A percentile compares a stretch with the other conserved stretches of the same genome.
Evolutionary conservation across 331 rosid genomes (phyloP).

Genomic region (Malus hybrid): DNA sequence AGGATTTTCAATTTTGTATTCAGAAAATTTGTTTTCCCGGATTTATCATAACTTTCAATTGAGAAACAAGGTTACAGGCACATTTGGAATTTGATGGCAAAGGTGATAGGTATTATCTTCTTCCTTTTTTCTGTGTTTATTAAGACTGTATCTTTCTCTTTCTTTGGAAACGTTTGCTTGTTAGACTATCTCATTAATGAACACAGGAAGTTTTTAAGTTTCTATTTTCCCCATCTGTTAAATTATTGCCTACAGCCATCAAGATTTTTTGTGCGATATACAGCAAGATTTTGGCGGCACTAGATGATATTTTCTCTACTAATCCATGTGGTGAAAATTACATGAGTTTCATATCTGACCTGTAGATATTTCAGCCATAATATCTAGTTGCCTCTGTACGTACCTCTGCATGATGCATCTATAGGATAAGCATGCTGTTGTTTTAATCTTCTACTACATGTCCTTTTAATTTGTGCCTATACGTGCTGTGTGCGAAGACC

Average conservation of each 20-base stretch:
- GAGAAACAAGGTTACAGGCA: slow-evolving; percentile 32
- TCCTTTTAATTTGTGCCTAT: neutral
- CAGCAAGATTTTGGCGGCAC: neutral
- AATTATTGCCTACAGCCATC: neutral
- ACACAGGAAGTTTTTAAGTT: neutral
- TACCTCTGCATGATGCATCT: neutral
- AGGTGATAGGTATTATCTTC: slow-evolving; percentile 22
- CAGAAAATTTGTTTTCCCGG: slow-evolving; percentile 40
- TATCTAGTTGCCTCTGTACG: neutral
- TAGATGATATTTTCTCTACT: neutral
- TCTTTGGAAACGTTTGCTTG: neutral
- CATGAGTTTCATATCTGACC: neutral
- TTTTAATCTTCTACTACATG: too few species aligned
- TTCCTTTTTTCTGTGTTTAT: neutral
- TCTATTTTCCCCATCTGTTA: neutral
- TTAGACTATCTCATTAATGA: neutral
- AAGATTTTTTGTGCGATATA: slow-evolving; percentile 5
- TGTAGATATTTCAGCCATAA: neutral
- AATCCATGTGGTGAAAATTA: neutral
- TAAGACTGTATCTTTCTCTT: neutral
- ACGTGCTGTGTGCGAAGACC: neutral
- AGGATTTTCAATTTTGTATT: slow-evolving; percentile 61
- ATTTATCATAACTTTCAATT: slow-evolving; percentile 38
- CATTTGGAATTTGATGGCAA: slow-evolving; percentile 15
- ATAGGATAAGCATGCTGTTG: neutral